Percentiles rank a stretch among this genome's conserved stretches.
Conservation (phyloP, 73 alveolate genomes). For the Paramecium tetraurelia region DNA sequence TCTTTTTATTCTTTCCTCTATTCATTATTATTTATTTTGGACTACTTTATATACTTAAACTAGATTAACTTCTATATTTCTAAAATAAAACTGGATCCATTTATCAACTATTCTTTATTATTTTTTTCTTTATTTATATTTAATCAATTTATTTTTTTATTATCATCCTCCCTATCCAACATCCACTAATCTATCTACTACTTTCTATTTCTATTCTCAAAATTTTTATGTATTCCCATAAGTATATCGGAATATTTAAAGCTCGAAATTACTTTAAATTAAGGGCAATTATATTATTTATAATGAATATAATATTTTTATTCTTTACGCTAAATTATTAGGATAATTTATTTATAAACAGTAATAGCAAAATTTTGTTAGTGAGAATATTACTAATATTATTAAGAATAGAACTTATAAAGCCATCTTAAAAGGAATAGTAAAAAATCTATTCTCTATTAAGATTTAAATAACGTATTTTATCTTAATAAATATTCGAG, state of each 20-base stretch:
- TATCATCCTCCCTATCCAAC: too few species aligned
- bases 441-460: not conserved
- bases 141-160: too few species aligned
- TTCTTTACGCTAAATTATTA: too few species aligned
- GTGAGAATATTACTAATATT: not conserved
- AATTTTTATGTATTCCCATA: too few species aligned
- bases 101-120: not conserved
- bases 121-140: not conserved
- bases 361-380: too few species aligned
- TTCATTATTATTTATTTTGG: not conserved
- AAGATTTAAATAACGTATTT: not conserved
- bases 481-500: not conserved
- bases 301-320: too few species aligned
- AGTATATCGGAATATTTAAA: too few species aligned
- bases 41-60: not conserved
- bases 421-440: not conserved
- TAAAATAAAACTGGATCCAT: not conserved
- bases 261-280: too few species aligned
- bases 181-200: too few species aligned
- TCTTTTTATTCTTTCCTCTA: not conserved
- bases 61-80: not conserved
- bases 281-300: too few species aligned
- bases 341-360: too few species aligned
- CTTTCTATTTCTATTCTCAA: too few species aligned
- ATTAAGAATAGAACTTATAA: not conserved